Conservation (phyloP, 129 eudicot genomes). For the Lactuca sativa region DNA sequence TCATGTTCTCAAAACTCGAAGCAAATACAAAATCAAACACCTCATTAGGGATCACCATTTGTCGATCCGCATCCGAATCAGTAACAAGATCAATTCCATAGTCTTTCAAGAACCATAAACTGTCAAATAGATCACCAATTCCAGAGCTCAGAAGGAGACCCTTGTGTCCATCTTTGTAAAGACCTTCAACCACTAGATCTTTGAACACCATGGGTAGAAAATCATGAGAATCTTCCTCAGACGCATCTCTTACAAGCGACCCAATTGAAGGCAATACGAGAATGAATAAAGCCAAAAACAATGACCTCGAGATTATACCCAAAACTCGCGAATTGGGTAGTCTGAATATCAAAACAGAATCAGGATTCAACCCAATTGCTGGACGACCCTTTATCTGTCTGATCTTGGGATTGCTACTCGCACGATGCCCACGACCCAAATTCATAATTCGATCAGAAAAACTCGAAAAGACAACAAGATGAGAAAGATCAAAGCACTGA, state of each 20-base stretch:
- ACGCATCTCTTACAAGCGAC: conserved; percentile 23
- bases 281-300: conserved; percentile 45
- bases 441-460: conserved; percentile 28
- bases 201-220: conserved; percentile 34
- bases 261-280: conserved; percentile 55
- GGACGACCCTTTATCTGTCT: conserved; percentile 17
- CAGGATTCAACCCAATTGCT: conserved; percentile 16
- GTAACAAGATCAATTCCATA: conserved; percentile 41
- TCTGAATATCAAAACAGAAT: conserved; percentile 46
- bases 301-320: conserved; percentile 48
- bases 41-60: conserved; percentile 22
- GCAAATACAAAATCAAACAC: conserved; percentile 52
- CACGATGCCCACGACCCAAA: conserved; percentile 37
- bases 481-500: background rate
- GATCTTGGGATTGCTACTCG: conserved; percentile 14
- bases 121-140: conserved; percentile 25
- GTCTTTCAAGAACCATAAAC: conserved; percentile 39
- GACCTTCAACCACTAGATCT: conserved; percentile 53
- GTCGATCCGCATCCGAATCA: conserved; percentile 29
- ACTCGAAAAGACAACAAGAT: conserved; percentile 8
- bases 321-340: conserved; percentile 45
- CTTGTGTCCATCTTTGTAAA: conserved; percentile 43
- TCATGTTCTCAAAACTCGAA: conserved; percentile 20
- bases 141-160: conserved; percentile 43
- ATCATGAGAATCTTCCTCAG: conserved; percentile 10